phyloP scores from a whole-genome alignment of 176 grass and related monocot genomes.

The Pontederia paniculata region DNA sequence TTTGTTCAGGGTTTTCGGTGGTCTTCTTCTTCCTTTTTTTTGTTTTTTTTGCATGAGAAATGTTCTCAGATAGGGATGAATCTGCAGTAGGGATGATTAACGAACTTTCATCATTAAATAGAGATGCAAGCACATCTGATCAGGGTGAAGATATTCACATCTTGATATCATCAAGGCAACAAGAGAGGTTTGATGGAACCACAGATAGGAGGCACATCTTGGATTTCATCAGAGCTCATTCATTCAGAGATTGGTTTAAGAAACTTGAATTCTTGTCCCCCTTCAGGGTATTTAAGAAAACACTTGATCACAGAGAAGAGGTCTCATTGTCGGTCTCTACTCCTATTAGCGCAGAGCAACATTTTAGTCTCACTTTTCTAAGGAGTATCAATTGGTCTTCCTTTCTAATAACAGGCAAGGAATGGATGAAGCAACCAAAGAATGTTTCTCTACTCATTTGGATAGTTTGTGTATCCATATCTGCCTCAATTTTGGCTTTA shows the following conservation, averaged over 20 bases:
- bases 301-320: conserved; percentile 13
- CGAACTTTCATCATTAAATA: not conserved
- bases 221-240: not conserved
- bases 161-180: not conserved
- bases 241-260: conserved; percentile 20
- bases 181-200: not conserved
- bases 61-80: not conserved
- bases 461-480: conserved; percentile 45
- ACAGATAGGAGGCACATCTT: not conserved
- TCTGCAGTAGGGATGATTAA: not conserved
- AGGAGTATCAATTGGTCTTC: conserved; percentile 10
- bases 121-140: not conserved
- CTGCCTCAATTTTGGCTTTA: conserved; percentile 39
- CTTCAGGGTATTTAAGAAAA: conserved; percentile 8
- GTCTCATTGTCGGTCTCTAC: conserved; percentile 11
- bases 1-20: too few relatives aligned
- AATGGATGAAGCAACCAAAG: conserved; percentile 54
- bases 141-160: not conserved
- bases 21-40: too few relatives aligned
- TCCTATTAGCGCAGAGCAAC: not conserved
- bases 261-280: conserved; percentile 12
- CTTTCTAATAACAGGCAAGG: conserved; percentile 1
- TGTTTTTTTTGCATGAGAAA: too few relatives aligned
- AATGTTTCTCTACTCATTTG: conserved; percentile 52
- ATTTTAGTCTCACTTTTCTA: conserved; percentile 2